Percentiles rank a stretch among this genome's conserved stretches.
These are phyloP conservation scores for Fusarium buxicola DNA, from an alignment of 2,329 filamentous ascomycete species.

Conservation along the genomic window DNA sequence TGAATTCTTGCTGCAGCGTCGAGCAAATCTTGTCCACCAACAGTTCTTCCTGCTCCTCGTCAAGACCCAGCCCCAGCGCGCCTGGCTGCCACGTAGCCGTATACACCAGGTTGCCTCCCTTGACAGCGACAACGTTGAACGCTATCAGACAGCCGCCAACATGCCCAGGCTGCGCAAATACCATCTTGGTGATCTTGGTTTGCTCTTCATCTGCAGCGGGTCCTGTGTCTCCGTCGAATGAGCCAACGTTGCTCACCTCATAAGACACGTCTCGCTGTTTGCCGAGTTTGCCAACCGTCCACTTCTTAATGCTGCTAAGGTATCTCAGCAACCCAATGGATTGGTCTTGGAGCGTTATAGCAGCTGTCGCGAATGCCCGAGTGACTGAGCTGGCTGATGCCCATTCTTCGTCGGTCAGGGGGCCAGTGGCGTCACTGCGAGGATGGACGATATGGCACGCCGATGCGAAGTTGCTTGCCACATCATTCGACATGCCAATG, in stretches of 20 bases:
- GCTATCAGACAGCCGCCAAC: conserved; percentile 30
- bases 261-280: conserved; percentile 37
- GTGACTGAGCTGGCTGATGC: conserved; percentile 25
- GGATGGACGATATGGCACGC: conserved; percentile 26
- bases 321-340: conserved; percentile 41
- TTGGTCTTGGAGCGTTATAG: conserved; percentile 31
- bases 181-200: conserved; percentile 31
- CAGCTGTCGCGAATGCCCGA: conserved; percentile 20
- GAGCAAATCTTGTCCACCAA: conserved; percentile 37
- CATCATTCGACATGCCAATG: conserved; percentile 32
- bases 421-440: conserved; percentile 10
- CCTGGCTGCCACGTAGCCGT: conserved; percentile 43
- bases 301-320: conserved; percentile 36
- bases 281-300: conserved; percentile 39
- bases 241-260: conserved; percentile 42
- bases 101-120: conserved; percentile 34
- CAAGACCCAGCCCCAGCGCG: conserved; percentile 36
- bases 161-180: conserved; percentile 43
- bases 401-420: conserved; percentile 39
- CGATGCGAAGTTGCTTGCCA: conserved; percentile 33
- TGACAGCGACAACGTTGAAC: conserved; percentile 40
- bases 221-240: conserved; percentile 18
- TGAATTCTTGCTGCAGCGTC: conserved; percentile 26
- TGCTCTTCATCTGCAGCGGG: background rate
- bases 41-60: conserved; percentile 27